Evolutionary conservation across 495 filamentous ascomycete genomes (phyloP), one percentile per base, ranked within the genome.

Genomic region (Trypethelium eluteriae): DNA sequence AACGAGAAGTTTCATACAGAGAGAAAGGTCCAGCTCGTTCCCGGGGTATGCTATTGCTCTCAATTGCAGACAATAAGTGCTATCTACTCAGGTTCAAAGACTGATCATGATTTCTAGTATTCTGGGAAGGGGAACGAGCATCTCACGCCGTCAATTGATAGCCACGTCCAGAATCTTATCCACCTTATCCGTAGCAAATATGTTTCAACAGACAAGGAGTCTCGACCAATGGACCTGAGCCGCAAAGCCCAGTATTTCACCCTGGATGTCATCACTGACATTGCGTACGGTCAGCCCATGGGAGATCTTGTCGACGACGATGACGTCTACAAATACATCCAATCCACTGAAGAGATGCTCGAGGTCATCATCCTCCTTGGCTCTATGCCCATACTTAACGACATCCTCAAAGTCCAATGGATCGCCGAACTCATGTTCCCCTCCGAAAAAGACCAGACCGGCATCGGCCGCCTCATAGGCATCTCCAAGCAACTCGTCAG

Each of bases 251-350:
- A 79, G 36, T 83, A 74, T 65, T 74, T 82, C 56, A 79, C 79
- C 18, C 69, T 82, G 4, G 81, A 84, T 63, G 75, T 81, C 7
- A 78, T 83, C 57, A 75, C 73, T 44, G 70, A 75, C 9, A 68
- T 82, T n/a, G 78, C 75, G 16, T 78, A 82, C 39, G 76, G 81
- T 1, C 71, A 72, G 38, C 66, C 76, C 2, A 79, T 80, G 59
- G 79, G 80, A 36, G 76, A 74, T 68, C 62, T 82, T 6, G 68
- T 73, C 14, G 68, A 64, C n/a, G 81, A 86, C 64, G 66, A 66
- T 2, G 84, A 88, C 69, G 70, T 80, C 16, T 76, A 80, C 65
- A 78, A 78, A 46, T 84, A 82, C 66, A 73, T 84, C 41, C 67
- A 73, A 59, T 75, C 75, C 9, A 59, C 73, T 1, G 77, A 80